Evolutionary conservation across 805 yeast genomes (phyloP).

Genomic region (Kodamaea restingae): DNA sequence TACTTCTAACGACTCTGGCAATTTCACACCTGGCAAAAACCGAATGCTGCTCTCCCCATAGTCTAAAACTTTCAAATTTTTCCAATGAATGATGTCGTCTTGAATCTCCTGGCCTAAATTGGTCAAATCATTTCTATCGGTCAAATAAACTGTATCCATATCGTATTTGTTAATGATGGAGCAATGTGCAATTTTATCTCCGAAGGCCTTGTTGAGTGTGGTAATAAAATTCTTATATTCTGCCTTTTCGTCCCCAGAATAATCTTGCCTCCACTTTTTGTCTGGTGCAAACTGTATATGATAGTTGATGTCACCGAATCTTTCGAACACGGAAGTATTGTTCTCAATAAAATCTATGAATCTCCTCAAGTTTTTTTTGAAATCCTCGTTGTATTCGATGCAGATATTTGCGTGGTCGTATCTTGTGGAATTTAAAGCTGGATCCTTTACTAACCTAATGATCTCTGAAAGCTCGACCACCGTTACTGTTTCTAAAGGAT

Average conservation of each 20-base stretch:
- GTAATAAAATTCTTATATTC: constrained; percentile 25
- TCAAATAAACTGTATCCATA: constrained; percentile 28
- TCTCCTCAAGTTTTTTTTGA: constrained; percentile 20
- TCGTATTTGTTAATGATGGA: constrained; percentile 38
- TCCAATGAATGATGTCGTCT: constrained; percentile 34
- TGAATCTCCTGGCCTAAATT: constrained; percentile 35
- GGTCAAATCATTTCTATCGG: constrained; percentile 31
- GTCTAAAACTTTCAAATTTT: constrained; percentile 30
- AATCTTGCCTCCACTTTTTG: constrained; percentile 29
- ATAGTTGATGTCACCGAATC: constrained; percentile 25
- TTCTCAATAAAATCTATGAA: constrained; percentile 20
- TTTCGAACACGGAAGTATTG: constrained; percentile 10
- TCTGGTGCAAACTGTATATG: constrained; percentile 33
- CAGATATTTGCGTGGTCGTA: constrained; percentile 25
- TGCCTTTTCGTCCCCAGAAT: constrained; percentile 20
- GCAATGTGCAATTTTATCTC: constrained; percentile 31
- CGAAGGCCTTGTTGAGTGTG: constrained; percentile 19
- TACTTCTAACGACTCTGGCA: constrained; percentile 36
- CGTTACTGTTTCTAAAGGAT: constrained; percentile 16
- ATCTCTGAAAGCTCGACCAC: constrained; percentile 18
- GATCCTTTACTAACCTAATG: constrained; percentile 12
- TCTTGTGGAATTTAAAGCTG: constrained; percentile 11
- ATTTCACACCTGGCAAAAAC: constrained; percentile 35
- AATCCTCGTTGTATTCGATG: constrained; percentile 30
- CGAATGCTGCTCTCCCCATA: constrained; percentile 36